Evolutionary conservation across 2,329 filamentous ascomycete species (phyloP).

Genomic region (Aspergillus pseudoglaucus): DNA sequence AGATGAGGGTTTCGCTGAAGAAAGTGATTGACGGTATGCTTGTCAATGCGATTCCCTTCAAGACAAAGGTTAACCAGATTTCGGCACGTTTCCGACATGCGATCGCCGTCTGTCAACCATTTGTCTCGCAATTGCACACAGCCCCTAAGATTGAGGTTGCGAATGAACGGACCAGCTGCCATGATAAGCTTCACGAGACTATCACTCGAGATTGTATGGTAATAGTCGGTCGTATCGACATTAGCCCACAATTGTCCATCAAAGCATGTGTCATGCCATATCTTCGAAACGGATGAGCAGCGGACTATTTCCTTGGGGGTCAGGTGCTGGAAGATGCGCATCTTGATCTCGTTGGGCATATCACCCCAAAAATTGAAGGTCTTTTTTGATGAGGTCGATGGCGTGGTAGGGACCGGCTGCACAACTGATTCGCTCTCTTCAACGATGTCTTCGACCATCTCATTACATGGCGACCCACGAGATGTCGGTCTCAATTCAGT

Average conservation of each 20-base stretch:
- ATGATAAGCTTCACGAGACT: slow-evolving; percentile 79
- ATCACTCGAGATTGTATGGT: slow-evolving; percentile 75
- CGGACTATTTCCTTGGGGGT: slow-evolving; percentile 74
- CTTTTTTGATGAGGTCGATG: slow-evolving; percentile 20
- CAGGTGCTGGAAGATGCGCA: slow-evolving; percentile 70
- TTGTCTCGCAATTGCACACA: slow-evolving; percentile 83
- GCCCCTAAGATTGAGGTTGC: slow-evolving; percentile 81
- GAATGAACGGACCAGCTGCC: slow-evolving; percentile 80
- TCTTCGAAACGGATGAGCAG: slow-evolving; percentile 67
- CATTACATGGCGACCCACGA: slow-evolving; percentile 25
- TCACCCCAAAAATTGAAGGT: slow-evolving; percentile 67
- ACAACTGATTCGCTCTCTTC: not conserved
- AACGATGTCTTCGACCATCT: slow-evolving; percentile 13
- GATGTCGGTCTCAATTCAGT: slow-evolving; percentile 51
- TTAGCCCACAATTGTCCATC: slow-evolving; percentile 90
- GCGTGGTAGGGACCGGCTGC: not conserved
- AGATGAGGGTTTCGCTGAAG: slow-evolving; percentile 72
- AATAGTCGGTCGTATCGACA: slow-evolving; percentile 80
- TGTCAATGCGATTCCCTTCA: slow-evolving; percentile 82
- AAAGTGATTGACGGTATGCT: slow-evolving; percentile 68
- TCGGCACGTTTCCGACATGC: slow-evolving; percentile 71
- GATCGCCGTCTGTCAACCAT: slow-evolving; percentile 62
- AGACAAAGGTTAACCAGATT: slow-evolving; percentile 84
- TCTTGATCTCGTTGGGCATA: slow-evolving; percentile 75
- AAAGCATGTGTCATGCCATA: slow-evolving; percentile 77